These are phyloP conservation scores for Exophiala sp. DNA, from an alignment of 2,329 filamentous ascomycete genomes.

Conservation along the genomic window DNA sequence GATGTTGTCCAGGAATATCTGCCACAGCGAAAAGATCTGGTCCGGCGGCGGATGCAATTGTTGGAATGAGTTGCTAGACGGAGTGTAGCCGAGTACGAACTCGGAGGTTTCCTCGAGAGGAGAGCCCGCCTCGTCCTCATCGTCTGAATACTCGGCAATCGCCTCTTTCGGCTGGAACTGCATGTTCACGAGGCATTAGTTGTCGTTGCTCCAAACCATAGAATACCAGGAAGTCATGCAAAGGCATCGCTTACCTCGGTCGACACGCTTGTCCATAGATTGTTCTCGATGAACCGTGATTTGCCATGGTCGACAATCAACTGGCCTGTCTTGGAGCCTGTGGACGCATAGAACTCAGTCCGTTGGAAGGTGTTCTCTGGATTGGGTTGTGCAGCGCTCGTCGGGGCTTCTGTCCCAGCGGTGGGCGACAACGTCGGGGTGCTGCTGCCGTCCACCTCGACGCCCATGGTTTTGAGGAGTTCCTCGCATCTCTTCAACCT, in stretches of 20 bases:
- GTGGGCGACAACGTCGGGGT: background rate
- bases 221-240: background rate
- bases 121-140: slow-evolving; percentile 25
- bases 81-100: slow-evolving; percentile 27
- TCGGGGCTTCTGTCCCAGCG: background rate
- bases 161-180: slow-evolving; percentile 21
- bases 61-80: slow-evolving; percentile 16
- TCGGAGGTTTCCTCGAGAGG: slow-evolving; percentile 21
- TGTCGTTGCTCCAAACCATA: background rate
- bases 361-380: slow-evolving; percentile 1
- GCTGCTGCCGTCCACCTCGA: slow-evolving; percentile 15
- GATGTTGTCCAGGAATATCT: slow-evolving; percentile 66
- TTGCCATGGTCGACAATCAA: slow-evolving; percentile 22
- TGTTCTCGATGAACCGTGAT: slow-evolving; percentile 28
- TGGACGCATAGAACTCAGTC: background rate
- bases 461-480: slow-evolving; percentile 25
- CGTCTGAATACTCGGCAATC: slow-evolving; percentile 26
- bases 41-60: slow-evolving; percentile 29
- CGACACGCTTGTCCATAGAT: slow-evolving; percentile 27
- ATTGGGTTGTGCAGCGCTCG: background rate
- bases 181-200: background rate
- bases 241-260: slow-evolving; percentile 11
- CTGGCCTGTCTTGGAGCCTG: slow-evolving; percentile 11
- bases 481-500: slow-evolving; percentile 27
- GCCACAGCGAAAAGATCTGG: slow-evolving; percentile 63